A percentile compares a stretch with the other conserved stretches of the same genome.
Conservation (phyloP, 106 monocot genomes). For the Acorus calamus region DNA sequence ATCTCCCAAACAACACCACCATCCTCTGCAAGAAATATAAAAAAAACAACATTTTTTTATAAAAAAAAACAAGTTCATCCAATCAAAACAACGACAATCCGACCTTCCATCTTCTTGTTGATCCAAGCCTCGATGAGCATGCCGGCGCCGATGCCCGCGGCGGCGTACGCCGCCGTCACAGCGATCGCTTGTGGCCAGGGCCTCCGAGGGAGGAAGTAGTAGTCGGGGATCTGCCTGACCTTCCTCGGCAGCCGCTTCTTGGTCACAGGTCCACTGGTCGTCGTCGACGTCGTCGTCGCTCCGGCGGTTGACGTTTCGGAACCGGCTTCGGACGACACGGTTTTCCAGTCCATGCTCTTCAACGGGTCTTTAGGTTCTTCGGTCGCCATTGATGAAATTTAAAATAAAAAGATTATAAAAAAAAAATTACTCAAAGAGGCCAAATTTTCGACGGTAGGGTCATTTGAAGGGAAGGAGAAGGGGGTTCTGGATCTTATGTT, state of each 20-base stretch:
- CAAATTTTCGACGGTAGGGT: no score
- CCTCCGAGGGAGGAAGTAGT: slow-evolving; percentile 69
- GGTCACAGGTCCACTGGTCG: slow-evolving; percentile 18
- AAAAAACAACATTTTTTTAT: background rate
- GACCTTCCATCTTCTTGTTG: slow-evolving; percentile 76
- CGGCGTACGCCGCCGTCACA: slow-evolving; percentile 48
- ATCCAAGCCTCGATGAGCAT: slow-evolving; percentile 87
- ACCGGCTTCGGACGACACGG: no score
- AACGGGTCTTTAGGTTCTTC: slow-evolving; percentile 64
- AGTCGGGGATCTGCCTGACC: slow-evolving; percentile 79
- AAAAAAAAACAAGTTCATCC: background rate
- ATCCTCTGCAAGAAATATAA: slow-evolving; percentile 24
- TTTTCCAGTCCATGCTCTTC: slow-evolving; percentile 81
- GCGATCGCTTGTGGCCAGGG: slow-evolving; percentile 46
- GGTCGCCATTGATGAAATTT: no score
- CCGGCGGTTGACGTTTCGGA: no score
- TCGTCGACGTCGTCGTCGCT: slow-evolving; percentile 23
- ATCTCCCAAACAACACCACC: slow-evolving; percentile 20
- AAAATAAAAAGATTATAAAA: no score
- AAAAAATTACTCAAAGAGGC: no score
- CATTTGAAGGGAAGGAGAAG: no score
- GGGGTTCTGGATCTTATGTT: no score
- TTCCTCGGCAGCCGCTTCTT: slow-evolving; percentile 67
- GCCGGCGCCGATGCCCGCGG: slow-evolving; percentile 80
- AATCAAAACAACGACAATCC: background rate